Percentiles rank a stretch among this genome's conserved stretches.
Evolutionary conservation across 257 asterid genomes (phyloP).

Genomic region (Mentha longifolia): DNA sequence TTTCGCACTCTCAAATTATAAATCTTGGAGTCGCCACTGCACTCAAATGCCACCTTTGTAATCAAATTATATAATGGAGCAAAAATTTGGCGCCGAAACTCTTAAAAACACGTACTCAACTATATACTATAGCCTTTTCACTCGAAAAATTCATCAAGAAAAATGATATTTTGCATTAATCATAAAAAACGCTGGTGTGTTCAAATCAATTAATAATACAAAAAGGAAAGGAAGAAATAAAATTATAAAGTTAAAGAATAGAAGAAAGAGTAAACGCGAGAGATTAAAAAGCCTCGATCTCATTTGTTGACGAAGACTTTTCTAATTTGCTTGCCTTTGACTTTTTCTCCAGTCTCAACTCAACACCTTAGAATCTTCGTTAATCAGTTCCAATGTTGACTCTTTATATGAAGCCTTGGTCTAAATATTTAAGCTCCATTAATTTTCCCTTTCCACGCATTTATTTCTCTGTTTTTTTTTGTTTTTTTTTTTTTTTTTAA

Average conservation of each 20-base stretch:
- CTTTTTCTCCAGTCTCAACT: background rate
- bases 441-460: background rate
- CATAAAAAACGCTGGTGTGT: background rate
- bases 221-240: background rate
- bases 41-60: background rate
- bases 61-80: background rate
- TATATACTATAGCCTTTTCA: no score
- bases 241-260: background rate
- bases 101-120: background rate
- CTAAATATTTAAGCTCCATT: background rate
- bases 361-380: background rate
- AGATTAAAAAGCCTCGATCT: background rate
- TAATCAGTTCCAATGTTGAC: slow-evolving; percentile 3
- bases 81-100: background rate
- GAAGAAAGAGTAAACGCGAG: background rate
- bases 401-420: background rate
- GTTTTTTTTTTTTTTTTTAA: background rate
- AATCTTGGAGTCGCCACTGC: no score
- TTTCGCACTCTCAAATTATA: no score
- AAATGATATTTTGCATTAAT: background rate
- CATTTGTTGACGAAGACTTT: slow-evolving; percentile 3
- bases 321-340: background rate
- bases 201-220: background rate
- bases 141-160: no score
- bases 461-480: background rate